Evolutionary conservation across 179 eudicot genomes (phyloP), one percentile per base, ranked within the genome.

Genomic region (Kewa caespitosa): DNA sequence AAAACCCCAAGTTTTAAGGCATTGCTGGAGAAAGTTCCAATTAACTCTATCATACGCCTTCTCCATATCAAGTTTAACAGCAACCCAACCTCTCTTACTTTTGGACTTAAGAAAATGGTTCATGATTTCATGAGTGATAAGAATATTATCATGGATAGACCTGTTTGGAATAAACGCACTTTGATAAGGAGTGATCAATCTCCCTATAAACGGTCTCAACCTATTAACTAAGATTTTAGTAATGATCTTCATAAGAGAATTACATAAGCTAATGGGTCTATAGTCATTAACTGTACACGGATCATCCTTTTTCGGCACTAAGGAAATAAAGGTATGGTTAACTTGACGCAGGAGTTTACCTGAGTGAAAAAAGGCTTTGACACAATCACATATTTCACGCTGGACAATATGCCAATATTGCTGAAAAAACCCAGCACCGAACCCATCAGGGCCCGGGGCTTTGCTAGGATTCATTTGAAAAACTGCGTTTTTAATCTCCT

Each of bases 41-140:
- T 69, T 12, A 3, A 69, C 20, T 27, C 55, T 38, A 34, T 67
- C 71, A 67, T 67, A 67, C 17, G 73, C 73, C 34, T 61, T 61
- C n/a, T 61, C 66, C 32, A 61, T 61, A 32, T 61, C 66, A 7
- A 61, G 36, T 20, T 69, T 69, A 25, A 42, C 8, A 20, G 54
- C 73, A 15, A 69, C n/a, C 34, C 52, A 28, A 2, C 55, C 10
- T 5, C 5, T 14, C 55, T 69, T 69, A 23, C 14, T 20, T 25
- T 6, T 39, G 6, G 23, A 5, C 36, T 31, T 61, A 6, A 28
- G 6, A 8, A 32, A 31, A 27, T 28, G 34, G 22, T n/a, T n/a
- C n/a, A 61, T 5, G 7, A 43, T 30, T 42, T 69, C 52, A 23
- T 69, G 54, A 18, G 55, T 12, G 8, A 42, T 5, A 12, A 69